Evolutionary conservation across 2,329 filamentous ascomycete species (phyloP), one percentile per base, ranked within the genome.

Genomic region (Plectosphaerella sp.): DNA sequence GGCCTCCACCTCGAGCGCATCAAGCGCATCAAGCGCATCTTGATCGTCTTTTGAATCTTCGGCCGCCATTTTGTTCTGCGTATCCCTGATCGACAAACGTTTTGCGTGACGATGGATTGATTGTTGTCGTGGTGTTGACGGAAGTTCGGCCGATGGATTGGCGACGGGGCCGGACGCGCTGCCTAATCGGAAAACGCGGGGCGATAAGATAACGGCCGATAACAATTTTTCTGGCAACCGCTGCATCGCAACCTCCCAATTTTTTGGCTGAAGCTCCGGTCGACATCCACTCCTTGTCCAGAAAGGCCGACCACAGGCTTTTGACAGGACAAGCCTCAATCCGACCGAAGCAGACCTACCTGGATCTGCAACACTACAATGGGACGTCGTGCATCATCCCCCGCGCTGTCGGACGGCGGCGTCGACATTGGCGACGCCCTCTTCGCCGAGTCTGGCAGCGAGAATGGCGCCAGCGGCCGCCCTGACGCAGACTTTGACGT

Each of bases 351-450:
- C 33, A 25, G n/a, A 43, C n/a, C 5, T 43, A 4, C 22, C 11
- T 3, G 8, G 28, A 9, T 33, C 28, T 33, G 28, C 28, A 33
- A 10, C 11, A 36, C 25, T 54, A 60, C 41, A 9, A 96, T 95
- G 90, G 79, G 80, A 72, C 78, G 77, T 67, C 86, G 89, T 64
- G 84, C 83, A 64, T 79, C 80, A 52, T 97, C 94, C 43, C 94
- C 93, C 54, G 84, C 91, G 47, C 78, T 81, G 53, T 97, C 93
- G 48, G 93, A 97, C 72, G 88, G 86, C 59, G 94, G 96, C 65
- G 84, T 95, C 64, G 94, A 99, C 64, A 97, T 99, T 50, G 84
- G 91, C 18, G 85, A 80, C 56, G 86, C 87, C 2, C 77, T 97
- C 11, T 88, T 93, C 62, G 80, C 84, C 50, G 79, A 79, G 55